Conservation (phyloP, 2,329 filamentous ascomycete genomes). For the Epichloe bromicola region DNA sequence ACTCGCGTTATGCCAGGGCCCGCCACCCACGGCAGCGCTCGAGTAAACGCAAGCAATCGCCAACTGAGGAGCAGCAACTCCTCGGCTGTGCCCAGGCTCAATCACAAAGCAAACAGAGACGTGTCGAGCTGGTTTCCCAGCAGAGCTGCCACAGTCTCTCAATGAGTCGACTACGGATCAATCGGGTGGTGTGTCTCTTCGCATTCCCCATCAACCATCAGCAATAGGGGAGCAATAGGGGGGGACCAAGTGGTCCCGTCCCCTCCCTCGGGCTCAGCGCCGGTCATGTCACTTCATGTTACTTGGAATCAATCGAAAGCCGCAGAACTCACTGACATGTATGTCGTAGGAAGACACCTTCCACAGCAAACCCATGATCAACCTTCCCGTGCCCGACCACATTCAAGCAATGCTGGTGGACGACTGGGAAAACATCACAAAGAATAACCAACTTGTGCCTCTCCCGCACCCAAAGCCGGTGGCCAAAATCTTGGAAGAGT, state of each 20-base stretch:
- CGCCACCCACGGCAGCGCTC: not conserved
- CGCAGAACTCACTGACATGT: not conserved
- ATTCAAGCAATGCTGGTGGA: constrained; percentile 90
- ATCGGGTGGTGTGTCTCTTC: constrained; percentile 1
- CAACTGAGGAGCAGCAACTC: not conserved
- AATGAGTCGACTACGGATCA: constrained; percentile 3
- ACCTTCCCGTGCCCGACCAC: constrained; percentile 74
- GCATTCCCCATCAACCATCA: not conserved
- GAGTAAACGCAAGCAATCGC: not conserved
- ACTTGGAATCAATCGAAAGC: not conserved
- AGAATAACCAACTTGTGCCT: constrained; percentile 79
- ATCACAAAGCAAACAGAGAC: not conserved
- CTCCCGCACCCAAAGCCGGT: constrained; percentile 69
- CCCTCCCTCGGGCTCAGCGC: too few relatives aligned
- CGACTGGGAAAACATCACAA: constrained; percentile 98
- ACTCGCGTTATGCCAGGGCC: constrained; percentile 2
- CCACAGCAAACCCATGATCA: constrained; percentile 70
- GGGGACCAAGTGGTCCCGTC: not conserved
- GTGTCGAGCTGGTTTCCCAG: not conserved
- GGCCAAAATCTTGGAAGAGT: constrained; percentile 66
- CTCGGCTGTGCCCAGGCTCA: not conserved
- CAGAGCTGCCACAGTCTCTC: not conserved
- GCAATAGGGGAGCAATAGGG: not conserved
- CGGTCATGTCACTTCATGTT: not conserved
- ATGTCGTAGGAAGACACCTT: constrained; percentile 69